Percentiles rank a stretch among this genome's conserved stretches.
Evolutionary conservation across 2,329 filamentous ascomycete genomes (phyloP).

Genomic region (Diaporthe sp.): DNA sequence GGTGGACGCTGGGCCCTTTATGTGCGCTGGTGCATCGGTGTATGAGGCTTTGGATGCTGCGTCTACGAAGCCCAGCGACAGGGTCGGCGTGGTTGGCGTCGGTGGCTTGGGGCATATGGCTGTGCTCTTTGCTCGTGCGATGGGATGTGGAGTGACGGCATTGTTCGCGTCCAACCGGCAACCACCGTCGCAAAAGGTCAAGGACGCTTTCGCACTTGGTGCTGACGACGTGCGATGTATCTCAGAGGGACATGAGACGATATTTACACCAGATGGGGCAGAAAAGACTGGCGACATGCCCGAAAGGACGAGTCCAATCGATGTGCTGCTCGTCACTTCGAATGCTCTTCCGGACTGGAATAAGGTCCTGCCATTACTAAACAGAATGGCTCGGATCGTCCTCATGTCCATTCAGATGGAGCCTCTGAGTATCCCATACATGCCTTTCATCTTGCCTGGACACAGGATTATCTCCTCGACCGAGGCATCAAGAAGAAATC

Average conservation of each 20-base stretch:
- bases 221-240: slow-evolving; percentile 36
- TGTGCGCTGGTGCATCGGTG: slow-evolving; percentile 60
- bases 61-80: slow-evolving; percentile 44
- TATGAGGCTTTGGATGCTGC: slow-evolving; percentile 47
- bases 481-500: slow-evolving; percentile 39
- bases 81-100: slow-evolving; percentile 62
- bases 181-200: slow-evolving; percentile 13
- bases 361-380: slow-evolving; percentile 24
- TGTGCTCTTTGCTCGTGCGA: slow-evolving; percentile 72
- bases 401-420: slow-evolving; percentile 36
- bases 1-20: slow-evolving; percentile 57
- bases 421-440: slow-evolving; percentile 35
- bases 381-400: slow-evolving; percentile 34
- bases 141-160: slow-evolving; percentile 56
- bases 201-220: slow-evolving; percentile 38
- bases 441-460: slow-evolving; percentile 38
- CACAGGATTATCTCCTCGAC: slow-evolving; percentile 38
- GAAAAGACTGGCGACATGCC: not conserved
- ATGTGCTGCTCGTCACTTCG: slow-evolving; percentile 32
- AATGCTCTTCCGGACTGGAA: slow-evolving; percentile 35
- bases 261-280: not conserved
- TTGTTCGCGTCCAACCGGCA: slow-evolving; percentile 24
- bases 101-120: slow-evolving; percentile 74
- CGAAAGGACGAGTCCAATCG: not conserved
- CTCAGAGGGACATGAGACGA: slow-evolving; percentile 9